Base-by-base conservation (phyloP, 306 rosid species). In the Vigna hirtella region DNA sequence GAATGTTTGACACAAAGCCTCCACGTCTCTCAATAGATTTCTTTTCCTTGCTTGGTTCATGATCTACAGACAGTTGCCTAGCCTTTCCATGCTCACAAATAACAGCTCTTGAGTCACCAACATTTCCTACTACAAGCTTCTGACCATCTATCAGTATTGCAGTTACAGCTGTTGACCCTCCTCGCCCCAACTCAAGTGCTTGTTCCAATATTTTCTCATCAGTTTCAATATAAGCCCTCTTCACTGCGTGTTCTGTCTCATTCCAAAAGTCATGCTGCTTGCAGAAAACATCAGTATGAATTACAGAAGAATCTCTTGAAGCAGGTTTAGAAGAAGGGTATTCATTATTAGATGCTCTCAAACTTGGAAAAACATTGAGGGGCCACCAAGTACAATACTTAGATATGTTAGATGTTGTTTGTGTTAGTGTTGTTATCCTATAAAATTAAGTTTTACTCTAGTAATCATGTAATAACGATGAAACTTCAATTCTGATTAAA, bases 141-240 rank as follows among this genome's bases (percentile, higher is more conserved):
- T 74, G 86, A 10, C 89, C 92, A 45, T 88, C 80, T 28, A 88
- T 85, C 32, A 90, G 84, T 24, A 90, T 86, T 38, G 88, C 95
- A 53, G 92, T 90, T n/a, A 88, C 95, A 0, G 95, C 93, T 12
- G 95, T 90, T 32, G 95, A 90, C 42, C 95, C 95, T 80, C 95
- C 95, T 80, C 82, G 68, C 18, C 95, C 95, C 74, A 90, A 78
- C 10, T 59, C 77, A 49, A 72, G 70, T 34, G 84, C 76, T 82
- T 86, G 65, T 38, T 85, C 85, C 87, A 90, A 73, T 81, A 88
- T 90, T 30, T 86, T 88, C 9, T 87, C 78, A 53, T 90, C 95
- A 28, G 92, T 90, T 69, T 67, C 83, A 49, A 58, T 51, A 32
- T 88, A 90, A 42, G 92, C 89, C 73, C 79, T 88, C 77, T 76